Percentiles rank a stretch among this genome's conserved stretches.
Conservation (phyloP, 805 yeast species). For the Ogataea philodendri region DNA sequence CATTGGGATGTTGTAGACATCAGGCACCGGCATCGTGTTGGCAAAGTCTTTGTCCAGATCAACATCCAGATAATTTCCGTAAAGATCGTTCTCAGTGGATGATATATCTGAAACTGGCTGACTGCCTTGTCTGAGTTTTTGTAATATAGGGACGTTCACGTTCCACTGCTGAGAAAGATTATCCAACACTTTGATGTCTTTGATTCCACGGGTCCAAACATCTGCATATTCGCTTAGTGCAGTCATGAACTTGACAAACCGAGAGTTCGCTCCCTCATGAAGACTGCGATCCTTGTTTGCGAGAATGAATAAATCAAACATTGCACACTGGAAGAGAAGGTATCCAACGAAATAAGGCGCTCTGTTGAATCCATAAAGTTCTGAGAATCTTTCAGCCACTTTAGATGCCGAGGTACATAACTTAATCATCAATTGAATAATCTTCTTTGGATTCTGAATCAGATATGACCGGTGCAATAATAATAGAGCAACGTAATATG, state of each 20-base stretch:
- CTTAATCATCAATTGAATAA: conserved; percentile 25
- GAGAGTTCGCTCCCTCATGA: conserved; percentile 18
- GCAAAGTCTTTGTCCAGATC: conserved; percentile 6
- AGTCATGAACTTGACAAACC: conserved; percentile 23
- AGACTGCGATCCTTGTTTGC: conserved; percentile 26
- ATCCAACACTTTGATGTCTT: conserved; percentile 29
- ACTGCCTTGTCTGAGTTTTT: conserved; percentile 2
- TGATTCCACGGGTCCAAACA: conserved; percentile 32
- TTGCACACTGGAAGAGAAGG: conserved; percentile 32
- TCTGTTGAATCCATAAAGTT: conserved; percentile 17
- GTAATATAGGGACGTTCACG: conserved; percentile 8
- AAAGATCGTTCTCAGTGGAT: not conserved
- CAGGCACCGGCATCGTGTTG: conserved; percentile 1
- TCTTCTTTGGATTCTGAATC: conserved; percentile 30
- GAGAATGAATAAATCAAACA: conserved; percentile 33
- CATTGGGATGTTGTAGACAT: conserved; percentile 6
- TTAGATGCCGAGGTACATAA: conserved; percentile 27
- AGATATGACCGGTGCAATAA: conserved; percentile 34
- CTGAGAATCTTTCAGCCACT: conserved; percentile 20
- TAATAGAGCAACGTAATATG: conserved; percentile 29
- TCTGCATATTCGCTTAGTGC: conserved; percentile 28
- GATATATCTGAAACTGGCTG: not conserved
- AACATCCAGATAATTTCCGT: conserved; percentile 4
- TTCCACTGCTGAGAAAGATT: conserved; percentile 31
- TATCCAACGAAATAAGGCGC: conserved; percentile 36